Percentiles rank a stretch among this genome's conserved stretches.
Conservation (phyloP, 2,329 filamentous ascomycete genomes). For the Gremmenia infestans region DNA sequence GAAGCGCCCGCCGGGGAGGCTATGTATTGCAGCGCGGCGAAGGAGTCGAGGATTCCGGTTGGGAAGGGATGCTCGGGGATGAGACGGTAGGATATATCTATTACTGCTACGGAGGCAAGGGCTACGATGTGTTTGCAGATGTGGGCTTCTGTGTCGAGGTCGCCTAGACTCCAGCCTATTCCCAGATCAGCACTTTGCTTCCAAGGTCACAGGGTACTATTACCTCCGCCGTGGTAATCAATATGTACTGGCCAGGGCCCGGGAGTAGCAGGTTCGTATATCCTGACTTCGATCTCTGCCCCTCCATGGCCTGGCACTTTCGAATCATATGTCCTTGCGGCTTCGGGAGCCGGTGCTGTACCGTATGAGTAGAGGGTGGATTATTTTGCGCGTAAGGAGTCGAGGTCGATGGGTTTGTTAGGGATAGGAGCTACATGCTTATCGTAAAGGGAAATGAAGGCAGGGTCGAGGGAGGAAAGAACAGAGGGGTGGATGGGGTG, state of each 20-base stretch:
- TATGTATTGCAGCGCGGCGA: slow-evolving; percentile 33
- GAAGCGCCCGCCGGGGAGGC: slow-evolving; percentile 17
- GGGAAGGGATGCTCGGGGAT: slow-evolving; percentile 47
- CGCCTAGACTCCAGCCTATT: slow-evolving; percentile 42
- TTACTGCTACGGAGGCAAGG: slow-evolving; percentile 39
- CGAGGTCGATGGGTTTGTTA: slow-evolving; percentile 37
- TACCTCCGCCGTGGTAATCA: slow-evolving; percentile 43
- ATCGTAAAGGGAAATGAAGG: slow-evolving; percentile 45
- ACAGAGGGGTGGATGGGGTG: slow-evolving; percentile 45
- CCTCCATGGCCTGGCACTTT: slow-evolving; percentile 32
- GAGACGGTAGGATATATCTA: slow-evolving; percentile 49
- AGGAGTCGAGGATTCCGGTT: slow-evolving; percentile 44
- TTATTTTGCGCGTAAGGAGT: slow-evolving; percentile 37
- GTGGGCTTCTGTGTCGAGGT: slow-evolving; percentile 44
- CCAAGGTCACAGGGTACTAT: background rate
- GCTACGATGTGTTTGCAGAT: slow-evolving; percentile 44
- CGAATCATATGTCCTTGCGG: slow-evolving; percentile 36
- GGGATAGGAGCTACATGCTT: slow-evolving; percentile 39
- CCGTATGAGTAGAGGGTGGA: slow-evolving; percentile 42
- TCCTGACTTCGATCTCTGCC: slow-evolving; percentile 35
- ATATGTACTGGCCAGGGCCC: slow-evolving; percentile 44
- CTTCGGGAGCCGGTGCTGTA: slow-evolving; percentile 31
- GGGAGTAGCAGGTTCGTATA: slow-evolving; percentile 39
- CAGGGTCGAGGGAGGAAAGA: slow-evolving; percentile 41
- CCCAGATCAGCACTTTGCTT: background rate